Conservation (phyloP, 2,329 filamentous ascomycete species). For the Exophiala spinifera region DNA sequence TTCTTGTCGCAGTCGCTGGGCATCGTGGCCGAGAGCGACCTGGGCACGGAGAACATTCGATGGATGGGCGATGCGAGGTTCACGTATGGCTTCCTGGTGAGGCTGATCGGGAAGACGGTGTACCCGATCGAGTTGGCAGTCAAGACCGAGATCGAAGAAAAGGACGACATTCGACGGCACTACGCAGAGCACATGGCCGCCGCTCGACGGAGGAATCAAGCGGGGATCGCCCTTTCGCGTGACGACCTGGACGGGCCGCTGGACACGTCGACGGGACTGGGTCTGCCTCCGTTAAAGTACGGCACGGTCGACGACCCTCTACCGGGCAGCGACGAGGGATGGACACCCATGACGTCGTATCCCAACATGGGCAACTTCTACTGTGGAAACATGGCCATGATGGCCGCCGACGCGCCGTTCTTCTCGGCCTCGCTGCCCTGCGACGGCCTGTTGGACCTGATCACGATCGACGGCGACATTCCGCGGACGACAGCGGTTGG, state of each 20-base stretch:
- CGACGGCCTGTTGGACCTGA: slow-evolving; percentile 82
- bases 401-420: slow-evolving; percentile 83
- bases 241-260: slow-evolving; percentile 33
- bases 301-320: slow-evolving; percentile 76
- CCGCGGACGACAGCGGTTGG: slow-evolving; percentile 63
- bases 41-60: slow-evolving; percentile 83
- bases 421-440: slow-evolving; percentile 78
- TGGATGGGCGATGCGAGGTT: slow-evolving; percentile 92
- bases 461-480: slow-evolving; percentile 75
- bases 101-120: slow-evolving; percentile 69
- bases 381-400: slow-evolving; percentile 89
- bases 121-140: slow-evolving; percentile 89
- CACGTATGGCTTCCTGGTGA: slow-evolving; percentile 75
- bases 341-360: slow-evolving; percentile 65
- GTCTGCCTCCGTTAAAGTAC: slow-evolving; percentile 71
- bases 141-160: slow-evolving; percentile 76
- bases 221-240: slow-evolving; percentile 41
- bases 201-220: slow-evolving; percentile 33
- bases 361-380: slow-evolving; percentile 89
- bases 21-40: slow-evolving; percentile 83
- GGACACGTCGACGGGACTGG: slow-evolving; percentile 32
- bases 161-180: slow-evolving; percentile 68
- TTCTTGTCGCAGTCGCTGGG: slow-evolving; percentile 90
- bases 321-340: slow-evolving; percentile 67
- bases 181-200: slow-evolving; percentile 58